Evolutionary conservation across 495 filamentous ascomycete genomes (phyloP), one percentile per base, ranked within the genome.

Genomic region (Achaetomiella virescens): DNA sequence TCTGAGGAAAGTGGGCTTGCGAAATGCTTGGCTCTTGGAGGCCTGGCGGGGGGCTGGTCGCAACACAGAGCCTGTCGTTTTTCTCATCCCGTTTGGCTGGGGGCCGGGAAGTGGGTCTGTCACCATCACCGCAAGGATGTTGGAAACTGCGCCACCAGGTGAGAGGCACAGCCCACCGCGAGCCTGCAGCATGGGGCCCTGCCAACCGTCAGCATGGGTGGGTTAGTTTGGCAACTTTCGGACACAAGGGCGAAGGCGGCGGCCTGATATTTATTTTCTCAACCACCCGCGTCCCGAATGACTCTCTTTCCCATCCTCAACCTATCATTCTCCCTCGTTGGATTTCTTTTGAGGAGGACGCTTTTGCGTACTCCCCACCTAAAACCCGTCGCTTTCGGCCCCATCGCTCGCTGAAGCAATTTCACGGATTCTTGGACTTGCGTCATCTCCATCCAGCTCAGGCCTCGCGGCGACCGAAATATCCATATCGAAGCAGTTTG

Each of bases 121-220:
- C 38, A 25, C 33, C 49, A 36, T 54, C 45, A 42, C 45, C 25
- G 50, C 56, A 59, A 14, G 54, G 36, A 47, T 47, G 40, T 21
- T 22, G 49, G 43, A 54, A 42, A 44, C 56, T 59, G 56, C 50
- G 56, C 56, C 56, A 59, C 56, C 17, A n/a, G 14, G 27, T 36
- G 24, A 24, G 18, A 11, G 42, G 24, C 56, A 59, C 56, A 53
- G 56, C 56, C 55, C 44, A 53, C 36, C 40, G 48, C 33, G 24
- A 29, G 24, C 25, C 18, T 41, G 37, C 24, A 24, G 36, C 38
- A 53, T 38, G 24, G 49, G 38, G 15, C n/a, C 31, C n/a, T 24
- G 55, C 43, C 37, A 56, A 55, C 52, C 42, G 29, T 35, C 38
- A 53, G 41, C 37, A 53, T 18, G 22, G 31, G 29, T 18, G 22